Evolutionary conservation across 768 basidiomycete genomes (phyloP).

Genomic region (Hygrophoropsis aurantiaca): DNA sequence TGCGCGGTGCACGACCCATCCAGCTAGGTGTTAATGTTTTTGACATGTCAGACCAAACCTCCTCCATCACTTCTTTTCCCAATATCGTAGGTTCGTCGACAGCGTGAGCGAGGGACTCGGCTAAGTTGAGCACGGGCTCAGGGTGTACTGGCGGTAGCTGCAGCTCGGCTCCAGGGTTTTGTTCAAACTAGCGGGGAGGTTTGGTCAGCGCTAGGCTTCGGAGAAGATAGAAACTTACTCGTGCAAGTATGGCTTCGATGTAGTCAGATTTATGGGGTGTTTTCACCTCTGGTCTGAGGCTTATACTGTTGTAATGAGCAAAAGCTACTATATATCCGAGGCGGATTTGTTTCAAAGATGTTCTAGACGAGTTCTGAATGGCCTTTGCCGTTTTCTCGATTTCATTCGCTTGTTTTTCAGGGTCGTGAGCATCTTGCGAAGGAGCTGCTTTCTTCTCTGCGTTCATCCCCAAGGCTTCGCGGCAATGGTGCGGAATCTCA

Average conservation of each 20-base stretch:
- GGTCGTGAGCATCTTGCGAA: not conserved
- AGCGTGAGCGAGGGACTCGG: not conserved
- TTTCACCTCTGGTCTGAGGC: not conserved
- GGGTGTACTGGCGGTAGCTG: not conserved
- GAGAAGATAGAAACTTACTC: not conserved
- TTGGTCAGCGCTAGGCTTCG: not conserved
- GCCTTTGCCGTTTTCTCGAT: not conserved
- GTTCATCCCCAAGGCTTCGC: slow-evolving; percentile 17
- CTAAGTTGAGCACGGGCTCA: not conserved
- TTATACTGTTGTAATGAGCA: not conserved
- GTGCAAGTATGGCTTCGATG: not conserved
- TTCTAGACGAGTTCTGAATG: not conserved
- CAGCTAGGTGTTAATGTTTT: slow-evolving; percentile 13
- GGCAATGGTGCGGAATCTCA: slow-evolving; percentile 25
- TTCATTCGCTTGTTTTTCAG: not conserved
- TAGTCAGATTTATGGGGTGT: not conserved
- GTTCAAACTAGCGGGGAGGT: not conserved
- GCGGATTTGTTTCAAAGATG: not conserved
- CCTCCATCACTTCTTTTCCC: not conserved
- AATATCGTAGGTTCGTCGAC: not conserved
- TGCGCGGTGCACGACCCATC: slow-evolving; percentile 26
- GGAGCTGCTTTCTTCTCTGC: not conserved
- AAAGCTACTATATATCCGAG: not conserved
- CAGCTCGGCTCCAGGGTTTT: not conserved
- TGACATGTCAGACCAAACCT: slow-evolving; percentile 6